These are phyloP conservation scores for Leccinum ochraceum DNA, from an alignment of 768 basidiomycete genomes.

Conservation along the genomic window DNA sequence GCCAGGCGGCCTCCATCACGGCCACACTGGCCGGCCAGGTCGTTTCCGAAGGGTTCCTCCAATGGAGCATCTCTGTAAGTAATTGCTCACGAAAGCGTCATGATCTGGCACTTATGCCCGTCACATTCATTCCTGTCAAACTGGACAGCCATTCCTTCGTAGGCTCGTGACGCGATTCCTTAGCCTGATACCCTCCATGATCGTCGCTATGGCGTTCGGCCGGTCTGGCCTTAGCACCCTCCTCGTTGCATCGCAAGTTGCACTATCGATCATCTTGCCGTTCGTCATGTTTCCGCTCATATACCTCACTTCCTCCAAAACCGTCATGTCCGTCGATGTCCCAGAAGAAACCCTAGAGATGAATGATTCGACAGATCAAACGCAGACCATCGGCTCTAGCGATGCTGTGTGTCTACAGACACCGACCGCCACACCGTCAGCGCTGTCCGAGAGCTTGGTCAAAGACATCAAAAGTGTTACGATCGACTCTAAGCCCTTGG, in stretches of 20 bases:
- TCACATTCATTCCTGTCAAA: not conserved
- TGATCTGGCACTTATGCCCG: not conserved
- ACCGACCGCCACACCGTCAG: not conserved
- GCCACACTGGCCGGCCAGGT: slow-evolving; percentile 51
- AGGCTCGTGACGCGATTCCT: slow-evolving; percentile 47
- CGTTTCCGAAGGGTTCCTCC: slow-evolving; percentile 49
- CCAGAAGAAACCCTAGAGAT: slow-evolving; percentile 1
- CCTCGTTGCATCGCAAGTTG: slow-evolving; percentile 51
- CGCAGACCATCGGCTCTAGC: not conserved
- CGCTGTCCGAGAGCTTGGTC: not conserved
- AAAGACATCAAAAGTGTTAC: not conserved
- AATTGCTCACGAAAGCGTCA: not conserved
- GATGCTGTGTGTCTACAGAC: slow-evolving; percentile 16
- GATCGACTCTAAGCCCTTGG: slow-evolving; percentile 7
- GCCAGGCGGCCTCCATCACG: slow-evolving; percentile 51
- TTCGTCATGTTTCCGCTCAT: slow-evolving; percentile 46
- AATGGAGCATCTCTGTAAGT: slow-evolving; percentile 44
- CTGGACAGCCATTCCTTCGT: slow-evolving; percentile 34
- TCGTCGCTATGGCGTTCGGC: slow-evolving; percentile 46
- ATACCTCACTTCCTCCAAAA: slow-evolving; percentile 38
- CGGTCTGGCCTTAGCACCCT: slow-evolving; percentile 44
- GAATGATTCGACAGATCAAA: not conserved
- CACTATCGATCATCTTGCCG: slow-evolving; percentile 46
- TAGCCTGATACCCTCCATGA: slow-evolving; percentile 44
- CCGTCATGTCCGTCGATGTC: slow-evolving; percentile 28